These are phyloP conservation scores for Dothideomycetidae sp. DNA, from an alignment of 2,329 filamentous ascomycete species.

Conservation along the genomic window DNA sequence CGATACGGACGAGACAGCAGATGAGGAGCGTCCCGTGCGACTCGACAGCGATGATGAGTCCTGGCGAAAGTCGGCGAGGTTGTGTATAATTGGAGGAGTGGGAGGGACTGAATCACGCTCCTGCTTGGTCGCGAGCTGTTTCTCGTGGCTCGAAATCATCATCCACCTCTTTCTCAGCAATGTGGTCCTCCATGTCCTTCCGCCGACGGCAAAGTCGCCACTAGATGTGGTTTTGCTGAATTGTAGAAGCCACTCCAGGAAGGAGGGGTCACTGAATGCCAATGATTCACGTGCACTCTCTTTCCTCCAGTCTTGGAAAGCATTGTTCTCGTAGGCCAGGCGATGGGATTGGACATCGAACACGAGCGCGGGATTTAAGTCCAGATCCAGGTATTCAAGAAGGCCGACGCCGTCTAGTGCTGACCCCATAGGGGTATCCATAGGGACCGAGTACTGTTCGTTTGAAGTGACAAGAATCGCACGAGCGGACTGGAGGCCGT, in stretches of 20 bases:
- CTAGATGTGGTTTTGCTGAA: slow-evolving; percentile 17
- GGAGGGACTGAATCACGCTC: slow-evolving; percentile 2
- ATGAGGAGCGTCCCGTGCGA: slow-evolving; percentile 2
- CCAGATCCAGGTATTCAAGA: slow-evolving; percentile 11
- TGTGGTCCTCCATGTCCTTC: slow-evolving; percentile 5
- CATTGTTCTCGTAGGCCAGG: slow-evolving; percentile 16
- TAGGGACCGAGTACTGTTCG: neutral
- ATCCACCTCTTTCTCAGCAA: slow-evolving; percentile 15
- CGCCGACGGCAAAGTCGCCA: slow-evolving; percentile 5
- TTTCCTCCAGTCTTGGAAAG: slow-evolving; percentile 13
- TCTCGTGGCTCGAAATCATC: slow-evolving; percentile 19
- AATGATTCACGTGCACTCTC: slow-evolving; percentile 3
- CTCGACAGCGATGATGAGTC: neutral
- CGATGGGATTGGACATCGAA: slow-evolving; percentile 9
- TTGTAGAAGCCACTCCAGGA: slow-evolving; percentile 17
- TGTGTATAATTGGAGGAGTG: slow-evolving; percentile 1
- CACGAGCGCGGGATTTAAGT: slow-evolving; percentile 12
- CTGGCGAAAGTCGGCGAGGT: neutral
- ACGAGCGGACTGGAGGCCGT: neutral
- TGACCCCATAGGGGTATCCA: slow-evolving; percentile 6
- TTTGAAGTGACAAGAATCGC: neutral
- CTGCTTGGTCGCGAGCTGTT: neutral
- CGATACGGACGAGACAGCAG: slow-evolving; percentile 1
- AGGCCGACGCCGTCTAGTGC: slow-evolving; percentile 3
- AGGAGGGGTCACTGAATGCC: slow-evolving; percentile 10